Conservation (phyloP, 768 basidiomycete species). For the Filobasidium floriforme region DNA sequence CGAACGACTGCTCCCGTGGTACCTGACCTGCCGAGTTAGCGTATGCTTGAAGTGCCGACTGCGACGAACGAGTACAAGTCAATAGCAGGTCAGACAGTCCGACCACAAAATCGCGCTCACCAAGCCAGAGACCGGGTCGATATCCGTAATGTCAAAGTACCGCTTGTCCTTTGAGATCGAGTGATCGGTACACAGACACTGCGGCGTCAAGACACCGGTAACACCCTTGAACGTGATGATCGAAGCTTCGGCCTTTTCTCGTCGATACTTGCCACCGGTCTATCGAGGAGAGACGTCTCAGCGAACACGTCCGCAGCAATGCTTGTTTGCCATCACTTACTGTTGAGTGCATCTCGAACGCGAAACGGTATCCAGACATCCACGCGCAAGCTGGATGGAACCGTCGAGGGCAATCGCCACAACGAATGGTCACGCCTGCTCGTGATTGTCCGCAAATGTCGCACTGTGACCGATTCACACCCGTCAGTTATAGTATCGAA, state of each 20-base stretch:
- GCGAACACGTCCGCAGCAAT: too few species aligned
- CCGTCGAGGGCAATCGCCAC: constrained; percentile 69
- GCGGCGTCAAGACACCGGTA: constrained; percentile 5
- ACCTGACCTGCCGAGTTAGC: constrained; percentile 5
- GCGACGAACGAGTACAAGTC: background rate
- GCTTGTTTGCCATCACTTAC: background rate
- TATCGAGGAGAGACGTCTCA: background rate
- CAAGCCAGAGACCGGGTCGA: constrained; percentile 9
- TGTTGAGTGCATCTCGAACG: constrained; percentile 65
- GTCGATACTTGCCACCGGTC: background rate
- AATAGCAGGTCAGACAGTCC: background rate
- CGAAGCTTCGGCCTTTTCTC: constrained; percentile 1
- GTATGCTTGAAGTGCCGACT: constrained; percentile 16
- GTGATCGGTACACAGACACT: constrained; percentile 18
- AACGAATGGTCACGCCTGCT: constrained; percentile 72
- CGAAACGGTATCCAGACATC: constrained; percentile 72
- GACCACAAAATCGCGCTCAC: background rate
- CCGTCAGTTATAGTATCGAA: too few species aligned
- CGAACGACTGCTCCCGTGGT: constrained; percentile 7
- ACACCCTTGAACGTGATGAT: constrained; percentile 10
- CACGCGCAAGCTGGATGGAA: constrained; percentile 90
- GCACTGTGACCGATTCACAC: constrained; percentile 47
- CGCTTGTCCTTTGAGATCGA: background rate
- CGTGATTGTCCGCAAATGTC: constrained; percentile 59
- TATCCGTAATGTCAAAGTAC: constrained; percentile 9